Percentiles rank a stretch among this genome's conserved stretches.
Evolutionary conservation across 192 early-diverging fungal species (phyloP).

Genomic region (Phlyctochytrium planicorne): DNA sequence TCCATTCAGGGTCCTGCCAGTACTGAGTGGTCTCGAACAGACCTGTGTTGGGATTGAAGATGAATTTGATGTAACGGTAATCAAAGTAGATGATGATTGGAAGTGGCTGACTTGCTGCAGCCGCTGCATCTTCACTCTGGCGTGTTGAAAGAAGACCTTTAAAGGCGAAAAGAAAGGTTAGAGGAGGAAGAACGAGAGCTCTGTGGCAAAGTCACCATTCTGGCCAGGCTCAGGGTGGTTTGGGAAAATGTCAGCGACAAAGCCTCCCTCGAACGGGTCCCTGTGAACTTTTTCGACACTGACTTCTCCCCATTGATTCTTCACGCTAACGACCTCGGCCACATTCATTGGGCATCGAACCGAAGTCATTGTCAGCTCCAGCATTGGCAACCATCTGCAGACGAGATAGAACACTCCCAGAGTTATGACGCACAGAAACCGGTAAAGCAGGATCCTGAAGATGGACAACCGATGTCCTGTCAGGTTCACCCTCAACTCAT

Average conservation of each 20-base stretch:
- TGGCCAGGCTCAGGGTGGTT: background rate
- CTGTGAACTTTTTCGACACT: slow-evolving; percentile 24
- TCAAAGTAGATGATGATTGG: slow-evolving; percentile 36
- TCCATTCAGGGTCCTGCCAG: slow-evolving; percentile 58
- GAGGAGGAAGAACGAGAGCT: background rate
- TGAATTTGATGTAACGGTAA: slow-evolving; percentile 55
- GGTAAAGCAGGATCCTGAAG: slow-evolving; percentile 57
- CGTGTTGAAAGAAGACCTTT: background rate
- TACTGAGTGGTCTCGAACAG: slow-evolving; percentile 49
- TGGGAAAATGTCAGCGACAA: slow-evolving; percentile 45
- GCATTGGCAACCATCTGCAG: slow-evolving; percentile 81
- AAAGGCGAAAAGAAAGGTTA: background rate
- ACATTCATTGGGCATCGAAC: slow-evolving; percentile 59
- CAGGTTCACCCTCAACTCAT: slow-evolving; percentile 52
- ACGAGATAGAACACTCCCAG: slow-evolving; percentile 72
- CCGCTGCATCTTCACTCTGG: background rate
- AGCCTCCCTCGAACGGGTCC: slow-evolving; percentile 24
- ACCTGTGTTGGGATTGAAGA: slow-evolving; percentile 51
- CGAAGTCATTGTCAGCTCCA: slow-evolving; percentile 74
- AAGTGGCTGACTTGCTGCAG: slow-evolving; percentile 15
- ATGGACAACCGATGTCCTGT: slow-evolving; percentile 61
- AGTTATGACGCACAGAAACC: slow-evolving; percentile 63
- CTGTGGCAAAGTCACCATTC: background rate
- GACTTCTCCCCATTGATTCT: slow-evolving; percentile 46
- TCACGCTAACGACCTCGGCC: slow-evolving; percentile 70